phyloP scores from a whole-genome alignment of 2,329 filamentous ascomycete species.

The Diaporthe nobilis region DNA sequence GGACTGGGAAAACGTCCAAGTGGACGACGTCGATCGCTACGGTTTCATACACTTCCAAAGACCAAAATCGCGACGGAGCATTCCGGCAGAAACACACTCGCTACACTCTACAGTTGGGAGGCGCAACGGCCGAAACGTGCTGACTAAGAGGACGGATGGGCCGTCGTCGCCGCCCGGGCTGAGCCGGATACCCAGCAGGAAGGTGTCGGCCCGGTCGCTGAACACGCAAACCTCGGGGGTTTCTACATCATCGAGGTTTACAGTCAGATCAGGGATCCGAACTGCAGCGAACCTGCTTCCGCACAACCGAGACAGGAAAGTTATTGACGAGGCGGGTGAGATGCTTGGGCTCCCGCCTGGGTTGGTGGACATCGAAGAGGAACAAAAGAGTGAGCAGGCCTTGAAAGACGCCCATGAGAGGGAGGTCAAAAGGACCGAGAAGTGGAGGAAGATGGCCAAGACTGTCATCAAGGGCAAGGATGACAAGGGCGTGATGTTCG shows the following conservation, averaged over 20 bases:
- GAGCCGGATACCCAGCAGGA: slow-evolving; percentile 65
- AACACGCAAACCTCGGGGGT: slow-evolving; percentile 69
- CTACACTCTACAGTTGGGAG: slow-evolving; percentile 61
- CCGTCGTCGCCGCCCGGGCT: slow-evolving; percentile 53
- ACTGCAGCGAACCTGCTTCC: slow-evolving; percentile 72
- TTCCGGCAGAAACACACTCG: slow-evolving; percentile 46
- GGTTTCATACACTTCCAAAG: slow-evolving; percentile 72
- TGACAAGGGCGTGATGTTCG: slow-evolving; percentile 73
- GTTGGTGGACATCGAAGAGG: slow-evolving; percentile 68
- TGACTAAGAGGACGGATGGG: slow-evolving; percentile 57
- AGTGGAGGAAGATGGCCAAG: slow-evolving; percentile 78
- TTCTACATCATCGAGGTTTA: slow-evolving; percentile 66
- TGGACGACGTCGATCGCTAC: slow-evolving; percentile 75
- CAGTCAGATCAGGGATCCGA: slow-evolving; percentile 68
- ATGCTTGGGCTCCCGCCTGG: slow-evolving; percentile 74
- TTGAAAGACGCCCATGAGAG: slow-evolving; percentile 72
- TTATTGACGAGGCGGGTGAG: slow-evolving; percentile 76
- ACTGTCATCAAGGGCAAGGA: slow-evolving; percentile 64
- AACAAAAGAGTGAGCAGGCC: slow-evolving; percentile 66
- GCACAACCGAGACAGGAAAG: slow-evolving; percentile 72
- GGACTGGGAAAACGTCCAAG: slow-evolving; percentile 76
- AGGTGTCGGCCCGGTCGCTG: slow-evolving; percentile 70
- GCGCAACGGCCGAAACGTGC: slow-evolving; percentile 62
- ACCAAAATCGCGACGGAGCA: slow-evolving; percentile 56
- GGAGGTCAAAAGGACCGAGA: slow-evolving; percentile 74